Conservation (phyloP, 495 filamentous ascomycete species). For the Bombardia bombarda region DNA sequence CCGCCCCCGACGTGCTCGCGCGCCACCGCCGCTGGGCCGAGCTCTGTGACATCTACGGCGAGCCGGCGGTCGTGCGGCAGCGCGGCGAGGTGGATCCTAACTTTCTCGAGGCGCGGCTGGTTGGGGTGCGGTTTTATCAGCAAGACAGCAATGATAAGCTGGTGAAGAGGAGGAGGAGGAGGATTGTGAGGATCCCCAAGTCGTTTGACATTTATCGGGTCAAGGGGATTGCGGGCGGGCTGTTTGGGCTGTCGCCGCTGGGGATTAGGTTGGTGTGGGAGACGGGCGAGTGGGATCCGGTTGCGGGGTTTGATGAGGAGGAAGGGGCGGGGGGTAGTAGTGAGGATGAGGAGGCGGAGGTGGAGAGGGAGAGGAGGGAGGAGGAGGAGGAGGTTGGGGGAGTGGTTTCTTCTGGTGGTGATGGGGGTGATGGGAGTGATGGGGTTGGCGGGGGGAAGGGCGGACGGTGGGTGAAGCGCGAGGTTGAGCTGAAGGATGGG, state of each 20-base stretch:
- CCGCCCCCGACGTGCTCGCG: slow-evolving; percentile 45
- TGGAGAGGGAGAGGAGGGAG: slow-evolving; percentile 10
- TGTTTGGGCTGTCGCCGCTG: slow-evolving; percentile 59
- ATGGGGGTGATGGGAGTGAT: slow-evolving; percentile 20
- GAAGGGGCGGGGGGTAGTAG: slow-evolving; percentile 51
- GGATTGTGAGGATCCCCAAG: slow-evolving; percentile 49
- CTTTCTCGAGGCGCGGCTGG: slow-evolving; percentile 64
- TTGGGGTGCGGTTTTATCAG: slow-evolving; percentile 55
- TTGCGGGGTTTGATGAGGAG: slow-evolving; percentile 53
- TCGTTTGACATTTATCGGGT: slow-evolving; percentile 72
- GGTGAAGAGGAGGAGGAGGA: slow-evolving; percentile 1
- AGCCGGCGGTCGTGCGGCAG: slow-evolving; percentile 48
- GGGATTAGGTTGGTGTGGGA: slow-evolving; percentile 64
- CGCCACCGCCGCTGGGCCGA: slow-evolving; percentile 62
- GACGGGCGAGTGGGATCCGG: slow-evolving; percentile 77
- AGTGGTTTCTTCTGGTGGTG: slow-evolving; percentile 1
- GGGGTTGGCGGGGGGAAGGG: slow-evolving; percentile 17
- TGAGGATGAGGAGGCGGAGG: slow-evolving; percentile 27
- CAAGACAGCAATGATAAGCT: too few relatives aligned
- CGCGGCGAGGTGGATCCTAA: slow-evolving; percentile 52
- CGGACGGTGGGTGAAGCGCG: slow-evolving; percentile 58
- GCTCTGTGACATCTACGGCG: slow-evolving; percentile 66
- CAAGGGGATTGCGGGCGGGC: slow-evolving; percentile 64
- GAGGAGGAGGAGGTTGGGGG: neutral
- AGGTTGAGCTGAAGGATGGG: slow-evolving; percentile 74